phyloP scores from a whole-genome alignment of 2,329 filamentous ascomycete species.

The Drechslerella stenobrocha region DNA sequence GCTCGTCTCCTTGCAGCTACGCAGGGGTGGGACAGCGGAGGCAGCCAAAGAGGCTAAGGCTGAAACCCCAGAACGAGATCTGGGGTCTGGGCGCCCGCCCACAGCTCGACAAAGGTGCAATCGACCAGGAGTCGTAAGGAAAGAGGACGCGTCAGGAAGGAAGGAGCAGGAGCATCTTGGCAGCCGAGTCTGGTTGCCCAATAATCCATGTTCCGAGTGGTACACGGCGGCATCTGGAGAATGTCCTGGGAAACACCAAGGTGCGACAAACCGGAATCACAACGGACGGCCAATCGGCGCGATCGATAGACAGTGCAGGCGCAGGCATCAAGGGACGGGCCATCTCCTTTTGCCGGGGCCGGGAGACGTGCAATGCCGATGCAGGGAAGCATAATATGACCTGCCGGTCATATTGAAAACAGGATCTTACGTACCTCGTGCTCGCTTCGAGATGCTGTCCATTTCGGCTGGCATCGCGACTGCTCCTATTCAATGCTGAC shows the following conservation, averaged over 20 bases:
- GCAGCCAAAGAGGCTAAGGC: conserved; percentile 30
- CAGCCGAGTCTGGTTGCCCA: too few species aligned
- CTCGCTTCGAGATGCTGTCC: conserved; percentile 32
- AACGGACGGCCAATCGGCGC: too few species aligned
- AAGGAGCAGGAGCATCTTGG: conserved; percentile 23
- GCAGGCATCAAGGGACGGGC: too few species aligned
- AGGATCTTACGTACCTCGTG: conserved; percentile 37
- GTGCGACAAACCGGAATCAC: too few species aligned
- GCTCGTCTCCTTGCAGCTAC: neutral
- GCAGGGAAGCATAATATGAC: too few species aligned
- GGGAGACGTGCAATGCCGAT: too few species aligned
- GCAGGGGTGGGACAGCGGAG: neutral
- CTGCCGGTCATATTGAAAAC: neutral
- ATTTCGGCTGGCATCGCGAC: conserved; percentile 18
- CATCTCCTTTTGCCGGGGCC: too few species aligned
- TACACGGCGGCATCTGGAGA: neutral
- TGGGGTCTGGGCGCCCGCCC: neutral
- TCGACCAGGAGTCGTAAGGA: conserved; percentile 13
- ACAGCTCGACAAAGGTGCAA: neutral
- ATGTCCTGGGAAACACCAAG: too few species aligned
- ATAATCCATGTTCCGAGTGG: neutral
- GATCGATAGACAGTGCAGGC: too few species aligned
- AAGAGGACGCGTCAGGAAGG: conserved; percentile 12
- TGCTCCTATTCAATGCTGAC: too few species aligned
- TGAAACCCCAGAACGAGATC: conserved; percentile 35